Evolutionary conservation across 306 rosid genomes (phyloP).

Genomic region (Oemleria cerasiformis): DNA sequence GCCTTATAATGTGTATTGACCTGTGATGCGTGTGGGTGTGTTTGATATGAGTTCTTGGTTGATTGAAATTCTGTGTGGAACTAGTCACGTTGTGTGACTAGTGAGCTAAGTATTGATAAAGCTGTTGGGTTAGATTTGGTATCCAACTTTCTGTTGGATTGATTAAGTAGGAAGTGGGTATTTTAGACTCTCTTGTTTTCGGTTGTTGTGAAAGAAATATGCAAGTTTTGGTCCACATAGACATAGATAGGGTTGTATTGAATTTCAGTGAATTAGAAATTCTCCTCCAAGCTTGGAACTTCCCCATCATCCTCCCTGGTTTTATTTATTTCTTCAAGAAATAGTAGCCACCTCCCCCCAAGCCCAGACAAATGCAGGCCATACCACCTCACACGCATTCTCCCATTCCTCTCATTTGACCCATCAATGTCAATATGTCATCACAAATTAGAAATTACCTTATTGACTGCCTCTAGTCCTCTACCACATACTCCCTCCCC

Average conservation of each 20-base stretch:
- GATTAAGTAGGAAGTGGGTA: no score
- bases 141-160: no score
- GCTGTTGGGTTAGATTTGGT: no score
- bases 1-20: no score
- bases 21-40: no score
- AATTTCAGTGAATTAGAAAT: not conserved
- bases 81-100: no score
- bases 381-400: conserved; percentile 9
- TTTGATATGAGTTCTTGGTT: no score
- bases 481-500: conserved; percentile 12
- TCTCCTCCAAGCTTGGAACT: conserved; percentile 44
- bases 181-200: no score
- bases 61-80: no score
- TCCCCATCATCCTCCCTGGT: not conserved
- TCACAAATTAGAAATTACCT: conserved; percentile 9
- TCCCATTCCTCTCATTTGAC: conserved; percentile 6
- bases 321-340: conserved; percentile 11
- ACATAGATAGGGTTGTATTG: no score
- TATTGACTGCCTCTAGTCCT: not conserved
- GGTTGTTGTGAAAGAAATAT: no score
- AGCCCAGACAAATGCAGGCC: conserved; percentile 34
- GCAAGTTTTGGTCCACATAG: not conserved
- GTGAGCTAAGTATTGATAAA: no score
- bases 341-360: conserved; percentile 35
- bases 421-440: conserved; percentile 14